Conservation (phyloP, 345 rosid species). For the Clarkia xantiana region DNA sequence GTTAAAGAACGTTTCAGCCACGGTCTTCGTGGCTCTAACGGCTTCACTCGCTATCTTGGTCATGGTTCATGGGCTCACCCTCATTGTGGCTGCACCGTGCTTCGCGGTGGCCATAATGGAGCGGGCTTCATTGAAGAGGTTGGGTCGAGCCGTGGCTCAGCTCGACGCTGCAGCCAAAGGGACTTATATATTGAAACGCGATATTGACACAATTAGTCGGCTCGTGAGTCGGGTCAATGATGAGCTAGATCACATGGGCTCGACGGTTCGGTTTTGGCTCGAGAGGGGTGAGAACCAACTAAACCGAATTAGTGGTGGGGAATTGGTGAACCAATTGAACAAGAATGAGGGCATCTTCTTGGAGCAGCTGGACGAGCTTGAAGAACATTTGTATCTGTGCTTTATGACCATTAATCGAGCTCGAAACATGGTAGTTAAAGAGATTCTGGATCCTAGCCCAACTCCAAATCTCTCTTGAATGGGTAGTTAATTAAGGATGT, state of each 20-base stretch:
- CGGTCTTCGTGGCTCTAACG: conserved; percentile 44
- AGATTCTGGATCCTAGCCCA: conserved; percentile 23
- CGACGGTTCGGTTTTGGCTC: conserved; percentile 39
- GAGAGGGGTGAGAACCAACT: conserved; percentile 31
- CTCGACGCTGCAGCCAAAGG: conserved; percentile 75
- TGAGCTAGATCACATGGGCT: conserved; percentile 43
- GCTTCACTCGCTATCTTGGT: conserved; percentile 41
- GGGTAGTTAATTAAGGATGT: background rate
- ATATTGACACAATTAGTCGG: conserved; percentile 57
- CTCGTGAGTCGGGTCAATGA: conserved; percentile 44
- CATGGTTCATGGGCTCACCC: conserved; percentile 57
- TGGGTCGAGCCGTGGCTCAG: conserved; percentile 25
- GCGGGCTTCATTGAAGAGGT: conserved; percentile 22
- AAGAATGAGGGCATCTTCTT: conserved; percentile 33
- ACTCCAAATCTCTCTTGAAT: background rate
- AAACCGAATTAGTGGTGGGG: conserved; percentile 17
- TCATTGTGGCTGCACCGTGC: conserved; percentile 50
- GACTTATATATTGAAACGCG: conserved; percentile 51
- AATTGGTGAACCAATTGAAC: conserved; percentile 34
- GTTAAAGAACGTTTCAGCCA: conserved; percentile 41
- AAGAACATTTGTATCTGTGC: conserved; percentile 72
- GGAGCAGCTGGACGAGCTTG: conserved; percentile 59
- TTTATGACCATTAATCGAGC: conserved; percentile 71
- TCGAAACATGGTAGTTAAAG: conserved; percentile 43
- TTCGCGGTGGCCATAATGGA: conserved; percentile 23